A percentile compares a stretch with the other conserved stretches of the same genome.
Evolutionary conservation across 805 yeast genomes (phyloP).

Genomic region (Candida methanosorbosa): DNA sequence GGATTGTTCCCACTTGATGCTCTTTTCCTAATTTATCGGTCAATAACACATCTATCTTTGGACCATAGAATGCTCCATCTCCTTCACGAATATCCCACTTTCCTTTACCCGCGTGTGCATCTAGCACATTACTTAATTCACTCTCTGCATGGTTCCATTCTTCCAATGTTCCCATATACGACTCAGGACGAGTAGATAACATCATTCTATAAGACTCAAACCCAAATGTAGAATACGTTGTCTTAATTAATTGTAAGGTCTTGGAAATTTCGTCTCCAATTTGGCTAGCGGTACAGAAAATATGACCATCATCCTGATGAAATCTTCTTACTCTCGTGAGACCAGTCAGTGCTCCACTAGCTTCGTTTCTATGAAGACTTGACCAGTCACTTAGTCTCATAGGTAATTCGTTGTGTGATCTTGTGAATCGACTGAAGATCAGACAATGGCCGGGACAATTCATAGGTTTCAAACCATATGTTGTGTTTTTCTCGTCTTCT

Average conservation of each 20-base stretch:
- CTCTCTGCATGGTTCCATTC: constrained; percentile 83
- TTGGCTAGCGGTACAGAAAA: constrained; percentile 78
- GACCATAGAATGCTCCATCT: constrained; percentile 98
- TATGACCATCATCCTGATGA: constrained; percentile 98
- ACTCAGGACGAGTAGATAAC: constrained; percentile 78
- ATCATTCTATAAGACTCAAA: constrained; percentile 49
- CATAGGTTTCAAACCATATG: constrained; percentile 83
- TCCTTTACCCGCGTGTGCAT: constrained; percentile 34
- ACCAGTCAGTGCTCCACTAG: constrained; percentile 90
- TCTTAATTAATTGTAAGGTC: constrained; percentile 64
- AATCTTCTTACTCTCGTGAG: constrained; percentile 88
- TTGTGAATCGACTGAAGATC: constrained; percentile 63
- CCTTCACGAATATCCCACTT: constrained; percentile 73
- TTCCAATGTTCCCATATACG: constrained; percentile 64
- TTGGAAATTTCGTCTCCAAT: constrained; percentile 63
- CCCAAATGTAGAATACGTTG: constrained; percentile 65
- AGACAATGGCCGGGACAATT: constrained; percentile 78
- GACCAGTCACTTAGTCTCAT: constrained; percentile 82
- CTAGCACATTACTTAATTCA: constrained; percentile 51
- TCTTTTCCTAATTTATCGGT: constrained; percentile 71
- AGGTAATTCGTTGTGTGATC: constrained; percentile 83
- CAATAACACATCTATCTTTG: constrained; percentile 83
- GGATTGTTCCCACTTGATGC: constrained; percentile 94
- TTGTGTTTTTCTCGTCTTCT: constrained; percentile 28
- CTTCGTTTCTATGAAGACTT: constrained; percentile 88